phyloP scores from a whole-genome alignment of 805 yeast genomes.

The Sugiyamaella chiloensis region DNA sequence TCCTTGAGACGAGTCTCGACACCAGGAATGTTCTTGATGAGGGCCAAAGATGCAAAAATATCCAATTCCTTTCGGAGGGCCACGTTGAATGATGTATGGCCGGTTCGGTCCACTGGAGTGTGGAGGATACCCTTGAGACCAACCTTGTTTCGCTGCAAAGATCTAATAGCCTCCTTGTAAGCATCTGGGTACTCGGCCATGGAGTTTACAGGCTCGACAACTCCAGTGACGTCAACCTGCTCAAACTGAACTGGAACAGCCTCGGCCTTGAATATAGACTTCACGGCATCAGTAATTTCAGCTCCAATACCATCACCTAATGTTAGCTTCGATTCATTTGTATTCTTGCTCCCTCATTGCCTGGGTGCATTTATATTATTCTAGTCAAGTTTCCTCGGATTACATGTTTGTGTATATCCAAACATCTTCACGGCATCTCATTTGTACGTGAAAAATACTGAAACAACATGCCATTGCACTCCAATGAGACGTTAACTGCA shows the following conservation, averaged over 20 bases:
- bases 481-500: too few relatives aligned
- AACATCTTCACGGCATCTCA: too few relatives aligned
- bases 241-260: constrained; percentile 95
- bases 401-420: too few relatives aligned
- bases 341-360: too few relatives aligned
- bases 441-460: too few relatives aligned
- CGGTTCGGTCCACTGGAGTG: constrained; percentile 79
- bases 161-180: constrained; percentile 80
- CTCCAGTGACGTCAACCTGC: constrained; percentile 57
- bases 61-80: constrained; percentile 96
- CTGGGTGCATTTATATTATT: too few relatives aligned
- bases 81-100: constrained; percentile 84
- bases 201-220: constrained; percentile 34
- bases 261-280: constrained; percentile 81
- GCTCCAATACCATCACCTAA: constrained; percentile 95
- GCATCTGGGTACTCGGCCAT: constrained; percentile 48
- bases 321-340: neutral
- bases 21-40: constrained; percentile 91
- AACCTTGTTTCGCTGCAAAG: constrained; percentile 92
- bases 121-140: constrained; percentile 95
- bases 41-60: constrained; percentile 91
- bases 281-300: constrained; percentile 91
- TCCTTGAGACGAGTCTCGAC: constrained; percentile 84
- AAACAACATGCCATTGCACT: too few relatives aligned
- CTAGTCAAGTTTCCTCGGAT: too few relatives aligned